Evolutionary conservation across 805 yeast genomes (phyloP), one percentile per base, ranked within the genome.

Genomic region (Zygosaccharomyces bisporus): DNA sequence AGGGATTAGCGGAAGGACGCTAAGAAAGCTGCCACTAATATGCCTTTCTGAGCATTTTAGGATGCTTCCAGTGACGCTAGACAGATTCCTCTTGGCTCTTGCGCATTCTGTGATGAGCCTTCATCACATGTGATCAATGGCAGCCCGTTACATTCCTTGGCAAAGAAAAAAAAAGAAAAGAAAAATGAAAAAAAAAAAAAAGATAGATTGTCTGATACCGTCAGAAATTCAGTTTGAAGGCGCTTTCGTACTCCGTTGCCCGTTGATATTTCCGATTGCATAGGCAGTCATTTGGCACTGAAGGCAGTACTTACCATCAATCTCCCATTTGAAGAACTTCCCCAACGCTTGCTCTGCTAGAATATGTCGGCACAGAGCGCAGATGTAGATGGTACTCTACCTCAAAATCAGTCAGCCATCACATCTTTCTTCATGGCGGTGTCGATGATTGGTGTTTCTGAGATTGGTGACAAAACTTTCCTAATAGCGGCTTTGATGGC

Each of bases 401-500:
- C 50, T 33, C 21, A 27, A n/a, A 27, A 6, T 14, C 16, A 50
- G 19, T 31, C 50, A 16, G 54, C 66, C 6, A 31, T 46, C 29
- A 52, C 54, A 17, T 76, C 95, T 3, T 83, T 93, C 54, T 56
- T 86, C 47, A 79, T 91, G 82, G 79, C 98, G 1, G 70, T 82
- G 25, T 78, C 91, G 12, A 93, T 93, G 99, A 93, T 93, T 59
- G 69, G 86, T 24, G 86, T 89, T n/a, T 86, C 95, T 21, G 99
- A 93, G 66, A 83, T 93, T 47, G 99, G 99, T 47, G 99, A 93
- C 66, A 93, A 93, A 70, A 93, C 99, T 0, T 93, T 93, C 62
- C 75, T 93, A 53, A 88, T 93, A 56, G 97, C 99, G 27, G 98
- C 97, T 1, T 73, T 93, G 52, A 90, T 93, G 96, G 96, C 98